Evolutionary conservation across 2,329 filamentous ascomycete genomes (phyloP).

Genomic region (Metarhizium album): DNA sequence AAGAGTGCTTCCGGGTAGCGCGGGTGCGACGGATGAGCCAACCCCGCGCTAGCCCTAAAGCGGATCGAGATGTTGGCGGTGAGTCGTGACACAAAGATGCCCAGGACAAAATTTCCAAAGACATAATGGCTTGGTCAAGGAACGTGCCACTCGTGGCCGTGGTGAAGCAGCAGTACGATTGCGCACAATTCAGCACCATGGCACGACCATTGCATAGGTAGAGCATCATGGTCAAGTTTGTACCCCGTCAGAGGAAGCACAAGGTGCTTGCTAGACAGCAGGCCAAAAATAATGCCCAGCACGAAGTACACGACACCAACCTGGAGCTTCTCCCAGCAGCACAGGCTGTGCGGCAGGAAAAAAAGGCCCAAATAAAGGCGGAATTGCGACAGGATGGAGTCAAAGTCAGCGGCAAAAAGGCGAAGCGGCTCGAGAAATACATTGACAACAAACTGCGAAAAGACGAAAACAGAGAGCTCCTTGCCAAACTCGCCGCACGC

Average conservation of each 20-base stretch:
- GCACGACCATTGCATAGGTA: background rate
- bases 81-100: conserved; percentile 22
- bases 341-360: conserved; percentile 43
- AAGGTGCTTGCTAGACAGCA: conserved; percentile 56
- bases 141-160: background rate
- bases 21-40: background rate
- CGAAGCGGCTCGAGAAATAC: conserved; percentile 57
- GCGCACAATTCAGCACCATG: background rate
- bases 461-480: conserved; percentile 76
- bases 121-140: background rate
- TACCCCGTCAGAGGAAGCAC: conserved; percentile 56
- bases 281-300: conserved; percentile 30
- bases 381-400: conserved; percentile 39
- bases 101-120: conserved; percentile 24
- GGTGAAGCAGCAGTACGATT: background rate
- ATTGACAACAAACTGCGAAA: conserved; percentile 87
- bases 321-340: conserved; percentile 23
- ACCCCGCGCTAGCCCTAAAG: conserved; percentile 25
- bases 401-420: conserved; percentile 54
- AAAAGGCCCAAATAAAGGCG: conserved; percentile 43
- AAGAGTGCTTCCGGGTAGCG: background rate
- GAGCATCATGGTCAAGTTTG: conserved; percentile 41
- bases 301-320: conserved; percentile 28
- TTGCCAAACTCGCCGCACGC: conserved; percentile 69
- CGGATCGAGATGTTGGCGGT: conserved; percentile 24